Evolutionary conservation across 345 rosid species (phyloP), one percentile per base, ranked within the genome.

Genomic region (Erysimum cheiranthoides): DNA sequence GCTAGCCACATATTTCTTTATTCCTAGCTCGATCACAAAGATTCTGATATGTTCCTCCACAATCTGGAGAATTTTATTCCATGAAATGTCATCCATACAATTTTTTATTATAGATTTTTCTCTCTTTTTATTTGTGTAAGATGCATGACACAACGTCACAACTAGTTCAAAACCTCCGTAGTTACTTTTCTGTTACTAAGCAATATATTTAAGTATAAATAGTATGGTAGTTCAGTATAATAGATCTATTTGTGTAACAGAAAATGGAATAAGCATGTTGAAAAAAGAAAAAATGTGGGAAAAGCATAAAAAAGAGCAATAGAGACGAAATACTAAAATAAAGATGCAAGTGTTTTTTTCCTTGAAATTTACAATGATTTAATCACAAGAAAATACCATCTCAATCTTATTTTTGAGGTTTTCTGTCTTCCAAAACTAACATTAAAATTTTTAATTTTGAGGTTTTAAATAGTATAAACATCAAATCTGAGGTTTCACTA

Each of bases 51-150:
- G 8, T 18, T 59, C 25, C 45, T 57, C 21, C 42, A 71, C 60
- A 16, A 49, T 60, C 17, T 3, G 1, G 1, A 34, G 11, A 59
- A 35, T 34, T 13, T 13, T 71, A 60, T 60, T 71, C 75, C 61
- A 61, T 16, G 28, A 50, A 61, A 46, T 50, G 34, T 12, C 42
- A 72, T 2, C 76, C 76, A 62, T 62, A 28, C 36, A 62, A 14
- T 62, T 42, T 62, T 40, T 25, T 13, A 21, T 40, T 28, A 3
- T 27, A 30, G 9, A 30, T 28, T 38, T 28, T 8, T 28, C 38
- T 28, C 38, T n/a, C 25, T 38, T 4, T 61, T 13, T 12, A 21
- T 61, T 18, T 61, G 35, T 39, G 11, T 25, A 2, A 4, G 57
- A 10, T 11, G 31, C 11, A 12, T 21, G 8, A 52, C 58, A 52